phyloP scores from a whole-genome alignment of 192 early-diverging fungal species.

The Globomyces pollinis-pini region DNA sequence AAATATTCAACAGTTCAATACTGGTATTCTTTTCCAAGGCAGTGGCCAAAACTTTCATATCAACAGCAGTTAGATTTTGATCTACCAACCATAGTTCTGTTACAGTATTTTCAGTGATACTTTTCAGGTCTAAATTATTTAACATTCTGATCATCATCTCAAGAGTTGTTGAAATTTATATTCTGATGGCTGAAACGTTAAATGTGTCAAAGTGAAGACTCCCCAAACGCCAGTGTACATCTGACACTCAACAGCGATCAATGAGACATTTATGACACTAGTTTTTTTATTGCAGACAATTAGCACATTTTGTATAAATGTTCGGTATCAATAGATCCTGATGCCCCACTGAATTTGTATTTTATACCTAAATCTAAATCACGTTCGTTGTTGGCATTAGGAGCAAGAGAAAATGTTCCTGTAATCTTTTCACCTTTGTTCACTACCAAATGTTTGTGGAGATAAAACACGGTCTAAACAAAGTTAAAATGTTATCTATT shows the following conservation, averaged over 20 bases:
- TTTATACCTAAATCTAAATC: slow-evolving; percentile 86
- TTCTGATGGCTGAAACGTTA: too few species aligned
- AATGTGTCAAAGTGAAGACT: too few species aligned
- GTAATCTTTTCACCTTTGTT: slow-evolving; percentile 66
- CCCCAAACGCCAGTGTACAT: too few species aligned
- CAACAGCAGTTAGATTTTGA: too few species aligned
- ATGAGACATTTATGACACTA: too few species aligned
- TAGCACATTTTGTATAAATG: slow-evolving; percentile 69
- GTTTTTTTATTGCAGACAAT: background rate
- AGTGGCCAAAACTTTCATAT: too few species aligned
- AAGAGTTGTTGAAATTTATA: too few species aligned
- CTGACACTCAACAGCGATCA: too few species aligned
- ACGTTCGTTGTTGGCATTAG: slow-evolving; percentile 81
- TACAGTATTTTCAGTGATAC: too few species aligned
- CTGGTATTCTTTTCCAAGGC: slow-evolving; percentile 31
- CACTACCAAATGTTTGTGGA: slow-evolving; percentile 61
- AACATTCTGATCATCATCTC: too few species aligned
- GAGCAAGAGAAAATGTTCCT: slow-evolving; percentile 58
- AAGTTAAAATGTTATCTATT: background rate
- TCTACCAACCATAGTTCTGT: too few species aligned
- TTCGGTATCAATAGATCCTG: slow-evolving; percentile 36
- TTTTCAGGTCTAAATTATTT: too few species aligned
- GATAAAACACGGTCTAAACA: slow-evolving; percentile 85
- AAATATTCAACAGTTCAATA: slow-evolving; percentile 26
- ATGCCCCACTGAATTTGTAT: slow-evolving; percentile 57